phyloP scores from a whole-genome alignment of 352 stramenopile species.

The Blastocystis sp. region DNA sequence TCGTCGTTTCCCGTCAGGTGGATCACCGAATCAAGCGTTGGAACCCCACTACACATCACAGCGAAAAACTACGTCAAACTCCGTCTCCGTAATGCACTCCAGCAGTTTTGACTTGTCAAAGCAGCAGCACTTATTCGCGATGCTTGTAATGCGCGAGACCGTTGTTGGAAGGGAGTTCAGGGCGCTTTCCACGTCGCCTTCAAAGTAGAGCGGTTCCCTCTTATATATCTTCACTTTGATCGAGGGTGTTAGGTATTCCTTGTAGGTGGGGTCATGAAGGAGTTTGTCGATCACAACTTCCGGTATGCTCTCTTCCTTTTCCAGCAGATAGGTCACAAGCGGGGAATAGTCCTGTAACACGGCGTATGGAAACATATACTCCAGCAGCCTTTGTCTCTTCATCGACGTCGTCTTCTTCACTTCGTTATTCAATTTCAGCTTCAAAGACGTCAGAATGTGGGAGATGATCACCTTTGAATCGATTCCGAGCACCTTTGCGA shows the following conservation, averaged over 20 bases:
- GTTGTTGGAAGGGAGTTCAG: neutral
- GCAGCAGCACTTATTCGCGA: neutral
- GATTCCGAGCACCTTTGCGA: constrained; percentile 25
- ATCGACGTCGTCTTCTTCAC: constrained; percentile 29
- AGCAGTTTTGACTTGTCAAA: neutral
- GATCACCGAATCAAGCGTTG: neutral
- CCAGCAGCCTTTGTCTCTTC: constrained; percentile 56
- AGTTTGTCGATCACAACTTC: constrained; percentile 46
- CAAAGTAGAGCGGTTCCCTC: constrained; percentile 27
- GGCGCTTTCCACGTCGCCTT: neutral
- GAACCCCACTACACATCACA: neutral
- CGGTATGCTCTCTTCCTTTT: constrained; percentile 58
- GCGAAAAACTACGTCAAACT: neutral
- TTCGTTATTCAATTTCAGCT: constrained; percentile 62
- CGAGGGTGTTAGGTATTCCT: constrained; percentile 26
- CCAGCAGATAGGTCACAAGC: constrained; percentile 39
- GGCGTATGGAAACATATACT: constrained; percentile 66
- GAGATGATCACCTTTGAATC: constrained; percentile 10
- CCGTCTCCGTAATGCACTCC: neutral
- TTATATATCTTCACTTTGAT: constrained; percentile 71
- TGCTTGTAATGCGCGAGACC: neutral
- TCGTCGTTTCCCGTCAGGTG: constrained; percentile 23
- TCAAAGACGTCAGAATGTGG: constrained; percentile 47
- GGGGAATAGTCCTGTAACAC: constrained; percentile 67
- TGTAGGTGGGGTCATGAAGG: constrained; percentile 21